A percentile compares a stretch with the other conserved stretches of the same genome.
These are phyloP conservation scores for Stagonosporopsis chrysanthemi DNA, from an alignment of 2,329 filamentous ascomycete species.

Conservation along the genomic window DNA sequence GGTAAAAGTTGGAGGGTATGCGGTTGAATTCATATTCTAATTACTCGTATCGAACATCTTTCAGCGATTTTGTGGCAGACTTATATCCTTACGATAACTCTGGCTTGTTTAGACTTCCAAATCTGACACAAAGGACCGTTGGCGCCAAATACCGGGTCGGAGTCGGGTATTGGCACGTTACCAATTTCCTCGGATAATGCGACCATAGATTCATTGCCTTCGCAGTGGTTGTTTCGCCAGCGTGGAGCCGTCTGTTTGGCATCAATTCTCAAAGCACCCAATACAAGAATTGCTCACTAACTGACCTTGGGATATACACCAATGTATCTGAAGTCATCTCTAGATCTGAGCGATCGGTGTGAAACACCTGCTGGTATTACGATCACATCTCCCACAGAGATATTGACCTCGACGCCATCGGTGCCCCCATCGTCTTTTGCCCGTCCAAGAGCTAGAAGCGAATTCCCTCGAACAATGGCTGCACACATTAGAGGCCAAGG, in stretches of 20 bases:
- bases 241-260: slow-evolving; percentile 9
- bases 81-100: not conserved
- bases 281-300: not conserved
- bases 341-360: slow-evolving; percentile 42
- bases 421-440: slow-evolving; percentile 33
- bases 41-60: not conserved
- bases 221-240: slow-evolving; percentile 19
- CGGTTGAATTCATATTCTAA: not conserved
- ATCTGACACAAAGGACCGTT: slow-evolving; percentile 14
- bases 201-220: slow-evolving; percentile 7
- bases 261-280: not conserved
- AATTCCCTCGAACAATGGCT: slow-evolving; percentile 36
- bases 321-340: slow-evolving; percentile 45
- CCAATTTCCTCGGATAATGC: slow-evolving; percentile 12
- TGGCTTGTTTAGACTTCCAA: slow-evolving; percentile 9
- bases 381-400: slow-evolving; percentile 45
- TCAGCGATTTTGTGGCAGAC: not conserved
- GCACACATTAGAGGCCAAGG: not conserved
- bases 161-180: slow-evolving; percentile 12
- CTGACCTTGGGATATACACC: slow-evolving; percentile 48
- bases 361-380: slow-evolving; percentile 48
- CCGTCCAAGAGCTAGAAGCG: slow-evolving; percentile 40
- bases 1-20: not conserved
- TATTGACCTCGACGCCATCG: slow-evolving; percentile 13
- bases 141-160: slow-evolving; percentile 17